Conservation (phyloP, 2,329 filamentous ascomycete genomes). For the Didymosphaeria variabile region DNA sequence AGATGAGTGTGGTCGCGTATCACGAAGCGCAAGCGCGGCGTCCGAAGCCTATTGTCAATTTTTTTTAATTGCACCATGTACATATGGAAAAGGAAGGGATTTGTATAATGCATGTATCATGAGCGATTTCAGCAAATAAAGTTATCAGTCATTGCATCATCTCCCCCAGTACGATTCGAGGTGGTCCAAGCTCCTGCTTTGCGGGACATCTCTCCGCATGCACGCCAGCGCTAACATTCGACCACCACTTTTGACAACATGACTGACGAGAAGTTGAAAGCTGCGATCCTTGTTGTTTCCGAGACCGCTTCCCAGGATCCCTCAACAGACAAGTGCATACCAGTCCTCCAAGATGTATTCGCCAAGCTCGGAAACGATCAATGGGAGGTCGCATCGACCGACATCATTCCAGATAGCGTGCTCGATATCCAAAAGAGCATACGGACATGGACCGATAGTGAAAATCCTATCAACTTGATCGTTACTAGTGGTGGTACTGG, state of each 20-base stretch:
- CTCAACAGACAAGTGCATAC: constrained; percentile 77
- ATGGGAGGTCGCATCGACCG: constrained; percentile 75
- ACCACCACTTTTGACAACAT: constrained; percentile 27
- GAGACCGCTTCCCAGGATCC: constrained; percentile 86
- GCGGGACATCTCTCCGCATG: constrained; percentile 25
- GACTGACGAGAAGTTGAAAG: constrained; percentile 63
- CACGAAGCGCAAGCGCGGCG: constrained; percentile 23
- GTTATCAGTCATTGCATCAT: constrained; percentile 30
- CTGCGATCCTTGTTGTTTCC: constrained; percentile 85
- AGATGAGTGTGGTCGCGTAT: constrained; percentile 14
- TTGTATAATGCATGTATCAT: constrained; percentile 52
- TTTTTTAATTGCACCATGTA: constrained; percentile 39
- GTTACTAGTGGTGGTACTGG: constrained; percentile 93
- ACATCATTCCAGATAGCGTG: constrained; percentile 82
- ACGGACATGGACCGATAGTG: constrained; percentile 75
- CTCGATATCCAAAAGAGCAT: constrained; percentile 79
- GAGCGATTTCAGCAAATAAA: constrained; percentile 39
- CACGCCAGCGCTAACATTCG: constrained; percentile 28
- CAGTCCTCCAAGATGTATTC: constrained; percentile 74
- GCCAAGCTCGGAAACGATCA: constrained; percentile 69
- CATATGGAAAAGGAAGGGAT: constrained; percentile 30
- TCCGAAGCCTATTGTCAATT: constrained; percentile 19
- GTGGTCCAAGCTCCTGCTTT: constrained; percentile 33
- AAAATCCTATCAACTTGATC: constrained; percentile 73
- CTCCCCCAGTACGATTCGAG: not conserved